Conservation (phyloP, 2,329 filamentous ascomycete genomes). For the Colletotrichum acutatum region DNA sequence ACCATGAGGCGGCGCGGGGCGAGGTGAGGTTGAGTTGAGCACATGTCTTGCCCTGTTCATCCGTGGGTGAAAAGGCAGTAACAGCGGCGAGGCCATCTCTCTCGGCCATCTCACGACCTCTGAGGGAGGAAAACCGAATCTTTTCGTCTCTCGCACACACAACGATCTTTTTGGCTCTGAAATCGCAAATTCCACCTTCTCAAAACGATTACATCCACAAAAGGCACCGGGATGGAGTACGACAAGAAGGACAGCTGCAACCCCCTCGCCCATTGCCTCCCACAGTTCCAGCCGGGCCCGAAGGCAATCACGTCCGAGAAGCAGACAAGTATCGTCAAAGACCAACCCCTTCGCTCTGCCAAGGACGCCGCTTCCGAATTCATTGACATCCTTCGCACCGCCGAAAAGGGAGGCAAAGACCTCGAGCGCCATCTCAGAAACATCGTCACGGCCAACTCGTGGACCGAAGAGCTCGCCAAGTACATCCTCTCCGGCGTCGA, state of each 20-base stretch:
- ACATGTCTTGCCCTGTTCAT: neutral
- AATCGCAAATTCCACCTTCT: no score
- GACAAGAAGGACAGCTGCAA: neutral
- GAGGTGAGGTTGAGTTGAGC: neutral
- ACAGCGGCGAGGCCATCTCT: no score
- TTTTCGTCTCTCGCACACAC: neutral
- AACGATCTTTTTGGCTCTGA: neutral
- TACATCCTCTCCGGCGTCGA: conserved; percentile 24
- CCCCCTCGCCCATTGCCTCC: neutral
- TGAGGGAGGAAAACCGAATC: no score
- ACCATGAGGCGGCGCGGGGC: neutral
- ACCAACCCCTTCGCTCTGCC: neutral
- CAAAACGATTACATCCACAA: neutral
- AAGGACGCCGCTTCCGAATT: conserved; percentile 20
- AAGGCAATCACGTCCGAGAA: neutral
- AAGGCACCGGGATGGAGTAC: neutral
- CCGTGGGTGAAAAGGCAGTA: neutral
- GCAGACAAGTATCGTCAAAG: neutral
- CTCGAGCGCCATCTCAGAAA: conserved; percentile 14
- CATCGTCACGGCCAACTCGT: conserved; percentile 15
- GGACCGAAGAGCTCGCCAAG: conserved; percentile 29
- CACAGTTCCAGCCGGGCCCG: neutral
- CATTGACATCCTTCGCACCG: conserved; percentile 12
- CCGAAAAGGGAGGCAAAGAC: conserved; percentile 12
- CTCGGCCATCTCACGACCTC: no score